Percentiles rank a stretch among this genome's conserved stretches.
phyloP scores from a whole-genome alignment of 2,329 filamentous ascomycete species.

The Aspergillus fumigatus region DNA sequence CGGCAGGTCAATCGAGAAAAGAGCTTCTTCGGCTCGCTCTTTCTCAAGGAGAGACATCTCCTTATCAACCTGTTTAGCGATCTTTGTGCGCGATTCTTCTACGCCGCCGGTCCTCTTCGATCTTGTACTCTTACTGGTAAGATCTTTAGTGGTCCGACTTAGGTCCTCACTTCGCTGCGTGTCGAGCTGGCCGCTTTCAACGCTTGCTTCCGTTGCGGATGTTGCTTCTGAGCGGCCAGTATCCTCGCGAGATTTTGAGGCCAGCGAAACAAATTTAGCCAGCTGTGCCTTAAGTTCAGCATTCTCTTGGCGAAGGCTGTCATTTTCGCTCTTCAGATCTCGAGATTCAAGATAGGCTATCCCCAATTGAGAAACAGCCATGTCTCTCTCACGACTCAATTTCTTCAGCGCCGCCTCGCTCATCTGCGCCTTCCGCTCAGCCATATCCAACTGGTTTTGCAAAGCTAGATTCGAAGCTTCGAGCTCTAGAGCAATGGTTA shows the following conservation, averaged over 20 bases:
- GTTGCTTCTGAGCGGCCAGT: conserved; percentile 24
- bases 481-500: conserved; percentile 37
- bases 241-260: conserved; percentile 24
- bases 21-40: conserved; percentile 34
- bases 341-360: conserved; percentile 52
- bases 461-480: conserved; percentile 51
- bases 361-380: conserved; percentile 53
- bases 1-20: conserved; percentile 35
- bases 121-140: conserved; percentile 26
- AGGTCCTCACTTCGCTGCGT: conserved; percentile 26
- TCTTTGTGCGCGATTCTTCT: conserved; percentile 26
- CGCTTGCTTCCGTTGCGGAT: conserved; percentile 20
- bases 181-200: conserved; percentile 28
- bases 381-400: conserved; percentile 53
- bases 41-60: conserved; percentile 34
- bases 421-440: conserved; percentile 52
- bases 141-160: conserved; percentile 26
- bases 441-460: conserved; percentile 52
- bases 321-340: conserved; percentile 40
- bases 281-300: conserved; percentile 35
- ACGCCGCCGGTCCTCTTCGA: conserved; percentile 21
- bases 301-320: conserved; percentile 35
- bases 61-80: conserved; percentile 33
- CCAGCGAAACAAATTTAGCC: conserved; percentile 18
- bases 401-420: conserved; percentile 53